These are phyloP conservation scores for Desmodesmus armatus DNA, from an alignment of 139 green algal genomes.

Conservation along the genomic window DNA sequence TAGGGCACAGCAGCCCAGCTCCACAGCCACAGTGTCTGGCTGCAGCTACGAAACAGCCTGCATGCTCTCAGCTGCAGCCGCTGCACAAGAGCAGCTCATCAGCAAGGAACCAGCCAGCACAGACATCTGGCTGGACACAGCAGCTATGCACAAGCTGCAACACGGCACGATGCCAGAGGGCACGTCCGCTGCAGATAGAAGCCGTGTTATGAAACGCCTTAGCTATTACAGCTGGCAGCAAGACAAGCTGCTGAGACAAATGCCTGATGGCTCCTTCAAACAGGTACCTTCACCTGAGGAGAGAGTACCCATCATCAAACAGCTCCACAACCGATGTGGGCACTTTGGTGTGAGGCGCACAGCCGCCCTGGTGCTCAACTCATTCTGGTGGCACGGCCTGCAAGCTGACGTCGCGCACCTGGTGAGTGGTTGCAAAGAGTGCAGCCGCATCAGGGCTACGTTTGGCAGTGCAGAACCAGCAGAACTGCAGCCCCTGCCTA, in stretches of 20 bases:
- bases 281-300: not conserved
- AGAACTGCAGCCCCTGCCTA: constrained; percentile 42
- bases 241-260: not conserved
- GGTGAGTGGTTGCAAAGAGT: constrained; percentile 6
- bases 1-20: too few species aligned
- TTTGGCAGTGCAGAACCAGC: not conserved
- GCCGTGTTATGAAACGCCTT: constrained; percentile 3
- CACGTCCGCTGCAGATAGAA: not conserved
- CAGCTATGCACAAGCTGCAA: constrained; percentile 2
- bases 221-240: not conserved
- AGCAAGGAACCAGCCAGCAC: not conserved
- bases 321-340: not conserved
- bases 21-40: too few species aligned
- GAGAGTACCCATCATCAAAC: not conserved
- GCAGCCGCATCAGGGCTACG: not conserved
- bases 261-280: not conserved
- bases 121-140: constrained; percentile 4
- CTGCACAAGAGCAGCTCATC: not conserved
- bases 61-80: too few species aligned
- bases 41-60: too few species aligned
- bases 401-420: not conserved
- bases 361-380: not conserved
- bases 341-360: constrained; percentile 1
- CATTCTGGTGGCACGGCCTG: not conserved
- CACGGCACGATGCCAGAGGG: not conserved